These are phyloP conservation scores for Beta corolliflora DNA, from an alignment of 179 eudicot species.

Conservation along the genomic window DNA sequence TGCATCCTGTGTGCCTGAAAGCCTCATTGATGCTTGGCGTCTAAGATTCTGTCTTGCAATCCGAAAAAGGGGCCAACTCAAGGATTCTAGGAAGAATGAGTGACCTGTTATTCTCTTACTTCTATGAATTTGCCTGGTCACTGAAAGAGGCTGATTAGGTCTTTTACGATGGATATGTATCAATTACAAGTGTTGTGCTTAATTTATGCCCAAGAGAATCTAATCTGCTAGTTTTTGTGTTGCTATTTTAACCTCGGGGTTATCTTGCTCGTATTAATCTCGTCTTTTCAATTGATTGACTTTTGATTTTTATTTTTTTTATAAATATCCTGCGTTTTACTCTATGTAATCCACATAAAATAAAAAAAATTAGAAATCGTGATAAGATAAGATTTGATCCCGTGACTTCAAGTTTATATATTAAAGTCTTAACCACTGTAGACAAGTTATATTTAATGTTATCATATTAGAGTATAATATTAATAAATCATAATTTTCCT, in stretches of 20 bases:
- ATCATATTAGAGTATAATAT: no score
- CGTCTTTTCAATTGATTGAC: conserved; percentile 7
- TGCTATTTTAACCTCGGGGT: neutral
- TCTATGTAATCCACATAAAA: no score
- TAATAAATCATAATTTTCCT: no score
- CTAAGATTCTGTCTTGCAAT: conserved; percentile 66
- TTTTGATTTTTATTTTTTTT: neutral
- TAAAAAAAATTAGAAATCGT: no score
- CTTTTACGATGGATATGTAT: conserved; percentile 9
- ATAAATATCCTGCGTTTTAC: no score
- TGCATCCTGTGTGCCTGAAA: conserved; percentile 62
- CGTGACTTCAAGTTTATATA: no score
- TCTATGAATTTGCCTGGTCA: neutral
- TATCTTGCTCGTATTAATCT: neutral
- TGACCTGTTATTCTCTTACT: neutral
- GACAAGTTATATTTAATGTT: no score
- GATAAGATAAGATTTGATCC: no score
- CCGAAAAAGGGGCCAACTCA: conserved; percentile 79
- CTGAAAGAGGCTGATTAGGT: neutral
- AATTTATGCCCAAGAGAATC: conserved; percentile 2
- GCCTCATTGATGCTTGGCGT: conserved; percentile 68
- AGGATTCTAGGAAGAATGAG: conserved; percentile 80
- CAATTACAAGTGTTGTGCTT: neutral
- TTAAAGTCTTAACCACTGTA: no score
- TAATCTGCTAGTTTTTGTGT: neutral